Conservation (phyloP, 2,329 filamentous ascomycete species). For the Zymoseptoria passerinii region DNA sequence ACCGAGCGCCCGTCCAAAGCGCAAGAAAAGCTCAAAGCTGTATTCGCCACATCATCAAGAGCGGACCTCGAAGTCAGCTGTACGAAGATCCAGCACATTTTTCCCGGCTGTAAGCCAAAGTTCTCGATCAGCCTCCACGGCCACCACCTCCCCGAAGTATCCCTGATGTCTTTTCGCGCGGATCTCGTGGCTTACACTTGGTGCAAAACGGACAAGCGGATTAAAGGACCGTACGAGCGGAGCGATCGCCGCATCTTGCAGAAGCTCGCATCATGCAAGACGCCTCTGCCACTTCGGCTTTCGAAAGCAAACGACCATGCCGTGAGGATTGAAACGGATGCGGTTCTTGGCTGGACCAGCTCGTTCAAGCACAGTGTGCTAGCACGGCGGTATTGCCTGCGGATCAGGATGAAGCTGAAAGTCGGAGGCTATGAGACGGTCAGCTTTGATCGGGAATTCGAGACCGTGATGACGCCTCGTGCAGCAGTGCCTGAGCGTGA, state of each 20-base stretch:
- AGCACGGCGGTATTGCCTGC: conserved; percentile 10
- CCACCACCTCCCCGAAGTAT: conserved; percentile 8
- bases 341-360: conserved; percentile 1
- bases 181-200: conserved; percentile 10
- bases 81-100: conserved; percentile 10
- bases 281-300: conserved; percentile 4
- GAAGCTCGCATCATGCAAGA: conserved; percentile 2
- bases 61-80: conserved; percentile 14
- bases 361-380: conserved; percentile 14
- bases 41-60: conserved; percentile 16
- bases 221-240: conserved; percentile 8
- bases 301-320: conserved; percentile 12
- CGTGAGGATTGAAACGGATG: conserved; percentile 2
- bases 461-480: neutral
- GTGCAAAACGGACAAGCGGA: conserved; percentile 7
- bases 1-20: conserved; percentile 14
- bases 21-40: conserved; percentile 17
- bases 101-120: conserved; percentile 10
- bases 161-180: conserved; percentile 9
- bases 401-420: conserved; percentile 11
- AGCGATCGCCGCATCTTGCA: conserved; percentile 8
- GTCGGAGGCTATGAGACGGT: neutral
- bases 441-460: neutral
- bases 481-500: neutral
- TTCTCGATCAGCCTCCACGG: conserved; percentile 12